Base-by-base conservation (phyloP, 257 asterid genomes). In the Striga asiatica region DNA sequence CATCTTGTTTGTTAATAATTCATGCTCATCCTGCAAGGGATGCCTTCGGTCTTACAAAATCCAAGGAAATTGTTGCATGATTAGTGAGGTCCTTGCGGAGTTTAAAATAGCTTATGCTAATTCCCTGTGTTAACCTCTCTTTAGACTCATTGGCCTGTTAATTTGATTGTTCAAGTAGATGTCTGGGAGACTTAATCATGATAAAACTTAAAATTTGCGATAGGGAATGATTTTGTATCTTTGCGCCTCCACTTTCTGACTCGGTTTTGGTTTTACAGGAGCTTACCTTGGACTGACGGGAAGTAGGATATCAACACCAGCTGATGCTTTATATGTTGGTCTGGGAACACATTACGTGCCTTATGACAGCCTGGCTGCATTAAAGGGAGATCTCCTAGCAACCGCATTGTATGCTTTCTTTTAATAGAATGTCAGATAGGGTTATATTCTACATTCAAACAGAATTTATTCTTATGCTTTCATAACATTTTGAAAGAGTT, bases 241-340 rank as follows among this genome's bases (percentile, higher is more conserved):
- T 62, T 47, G 25, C 6, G 16, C 16, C 16, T 38, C 61, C 9
- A 8, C 28, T 21, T 49, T 71, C 38, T 50, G 21, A 28, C 42
- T 43, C 38, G 16, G 11, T n/a, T 25, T 50, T 13, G 11, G 1
- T 38, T 34, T 66, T 79, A 62, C 84, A 91, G 98, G 98, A 76
- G 78, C 86, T 52, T 91, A 86, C 73, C 96, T 91, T 69, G 98
- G 94, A 67, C 73, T 91, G 75, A 91, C 98, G 39, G 98, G 98
- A 50, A 76, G 71, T 74, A 80, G 95, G 67, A 55, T 91, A 63
- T 81, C 96, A 48, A 81, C 89, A 0, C 96, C 98, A 66, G 87
- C 96, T 56, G 98, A 91, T 82, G 98, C 98, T 71, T 75, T 91
- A 14, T 91, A 78, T 70, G 80, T 80, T 60, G 98, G 98, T 54